These are phyloP conservation scores for Fistulifera pelliculosa DNA, from an alignment of 108 stramenopile species.

Conservation along the genomic window DNA sequence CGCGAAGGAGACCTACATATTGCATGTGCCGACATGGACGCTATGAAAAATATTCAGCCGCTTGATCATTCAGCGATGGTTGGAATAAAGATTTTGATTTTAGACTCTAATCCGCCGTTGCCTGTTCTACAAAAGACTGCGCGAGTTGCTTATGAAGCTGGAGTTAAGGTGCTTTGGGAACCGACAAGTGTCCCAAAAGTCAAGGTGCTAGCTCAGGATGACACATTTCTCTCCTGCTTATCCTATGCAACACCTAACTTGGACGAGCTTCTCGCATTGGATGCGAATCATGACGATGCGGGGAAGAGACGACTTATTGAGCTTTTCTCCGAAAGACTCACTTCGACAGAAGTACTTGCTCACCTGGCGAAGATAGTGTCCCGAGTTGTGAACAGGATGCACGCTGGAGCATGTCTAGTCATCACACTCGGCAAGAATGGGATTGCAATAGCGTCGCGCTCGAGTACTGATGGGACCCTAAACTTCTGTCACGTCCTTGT, in stretches of 20 bases:
- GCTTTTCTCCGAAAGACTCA: background rate
- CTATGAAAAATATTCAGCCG: constrained; percentile 21
- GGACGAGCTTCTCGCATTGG: constrained; percentile 52
- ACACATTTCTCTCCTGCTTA: constrained; percentile 25
- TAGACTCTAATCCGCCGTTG: constrained; percentile 66
- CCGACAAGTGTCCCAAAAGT: constrained; percentile 65
- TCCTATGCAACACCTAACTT: constrained; percentile 51
- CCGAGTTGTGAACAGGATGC: constrained; percentile 33
- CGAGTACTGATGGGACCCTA: constrained; percentile 9
- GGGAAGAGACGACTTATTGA: background rate
- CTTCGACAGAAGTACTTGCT: constrained; percentile 11
- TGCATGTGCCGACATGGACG: constrained; percentile 70
- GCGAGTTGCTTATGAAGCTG: constrained; percentile 6
- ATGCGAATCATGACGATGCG: background rate
- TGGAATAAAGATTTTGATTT: constrained; percentile 26
- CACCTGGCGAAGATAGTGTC: background rate
- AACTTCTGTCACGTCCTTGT: constrained; percentile 28
- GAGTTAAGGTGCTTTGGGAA: constrained; percentile 47
- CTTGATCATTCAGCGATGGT: constrained; percentile 20
- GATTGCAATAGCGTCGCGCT: constrained; percentile 28
- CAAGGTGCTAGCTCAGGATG: constrained; percentile 5
- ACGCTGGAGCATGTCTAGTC: constrained; percentile 25
- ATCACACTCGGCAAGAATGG: constrained; percentile 40
- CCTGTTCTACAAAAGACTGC: constrained; percentile 4
- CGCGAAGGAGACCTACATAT: constrained; percentile 53